Percentiles rank a stretch among this genome's conserved stretches.
phyloP scores from a whole-genome alignment of 352 stramenopile genomes.

The Globisporangium camurandrum region DNA sequence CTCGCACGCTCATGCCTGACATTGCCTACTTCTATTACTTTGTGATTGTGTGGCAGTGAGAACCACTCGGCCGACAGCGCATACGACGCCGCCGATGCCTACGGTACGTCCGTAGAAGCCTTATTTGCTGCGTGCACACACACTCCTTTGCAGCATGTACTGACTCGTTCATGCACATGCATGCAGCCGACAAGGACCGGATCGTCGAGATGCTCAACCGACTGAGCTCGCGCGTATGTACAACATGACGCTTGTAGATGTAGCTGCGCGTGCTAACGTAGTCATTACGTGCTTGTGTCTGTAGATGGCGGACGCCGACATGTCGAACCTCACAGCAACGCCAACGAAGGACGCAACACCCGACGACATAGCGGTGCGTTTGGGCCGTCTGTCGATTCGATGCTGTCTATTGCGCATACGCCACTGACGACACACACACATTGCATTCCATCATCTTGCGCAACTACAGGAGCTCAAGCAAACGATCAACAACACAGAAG shows the following conservation, averaged over 20 bases:
- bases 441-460: neutral
- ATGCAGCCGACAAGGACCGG: slow-evolving; percentile 73
- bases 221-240: slow-evolving; percentile 66
- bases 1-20: too few species aligned
- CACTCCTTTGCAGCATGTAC: neutral
- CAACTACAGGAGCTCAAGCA: slow-evolving; percentile 54
- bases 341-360: slow-evolving; percentile 70
- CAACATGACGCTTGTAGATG: too few species aligned
- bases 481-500: slow-evolving; percentile 65
- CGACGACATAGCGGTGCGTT: slow-evolving; percentile 58
- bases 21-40: neutral
- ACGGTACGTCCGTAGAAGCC: slow-evolving; percentile 24
- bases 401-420: too few species aligned
- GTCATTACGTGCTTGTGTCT: neutral
- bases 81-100: slow-evolving; percentile 73
- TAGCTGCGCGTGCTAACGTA: neutral
- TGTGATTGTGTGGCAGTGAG: slow-evolving; percentile 22
- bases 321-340: slow-evolving; percentile 79
- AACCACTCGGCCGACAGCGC: slow-evolving; percentile 44
- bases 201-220: slow-evolving; percentile 87
- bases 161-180: neutral
- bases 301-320: slow-evolving; percentile 81
- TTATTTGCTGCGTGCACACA: neutral
- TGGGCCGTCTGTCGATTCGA: neutral
- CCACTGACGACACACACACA: neutral